Evolutionary conservation across 2,329 filamentous ascomycete species (phyloP), one percentile per base, ranked within the genome.

Genomic region (Aspergillus aculeatus): DNA sequence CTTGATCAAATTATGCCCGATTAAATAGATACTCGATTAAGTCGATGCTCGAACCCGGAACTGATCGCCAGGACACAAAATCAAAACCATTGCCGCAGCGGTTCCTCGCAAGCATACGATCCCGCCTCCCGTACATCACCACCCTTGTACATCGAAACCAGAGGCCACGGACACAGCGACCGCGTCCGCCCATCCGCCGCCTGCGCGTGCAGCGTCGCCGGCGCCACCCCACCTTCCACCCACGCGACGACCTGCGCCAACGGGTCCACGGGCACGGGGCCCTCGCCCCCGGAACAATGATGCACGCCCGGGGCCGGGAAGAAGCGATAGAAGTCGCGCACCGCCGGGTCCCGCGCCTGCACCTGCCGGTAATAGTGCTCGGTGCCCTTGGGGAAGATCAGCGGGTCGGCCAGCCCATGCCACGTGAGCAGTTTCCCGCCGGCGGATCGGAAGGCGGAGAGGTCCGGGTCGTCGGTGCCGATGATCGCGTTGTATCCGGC

Each of bases 391-490:
- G 73, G 67, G 23, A 68, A 66, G 58, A 81, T 79, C n/a, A 78
- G 60, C 21, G 73, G 60, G 60, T 80, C 77, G 2, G 69, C 71
- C 6, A 77, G 61, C 0, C 78, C 79, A 54, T 81, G 78, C 73
- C 74, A 81, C 1, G 71, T 75, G 16, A 81, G 70, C 65, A 81
- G 71, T 60, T 81, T 81, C 1, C 73, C 77, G 0, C 76, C 77
- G 1, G 64, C 58, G 1, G 64, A 53, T 29, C 69, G 69, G 65
- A 80, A 81, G 0, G 53, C 64, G 0, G 69, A 68, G 0, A 81
- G 68, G 59, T 80, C 72, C 1, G 77, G 72, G 48, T 77, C 68
- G 21, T 67, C 57, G 0, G 76, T 76, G 5, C 71, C 73, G 12
- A 80, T 76, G 38, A 77, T 70, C 2, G 67, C 66, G 19, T 66